Evolutionary conservation across 176 grass and related monocot genomes (phyloP).

Genomic region (Canna indica): DNA sequence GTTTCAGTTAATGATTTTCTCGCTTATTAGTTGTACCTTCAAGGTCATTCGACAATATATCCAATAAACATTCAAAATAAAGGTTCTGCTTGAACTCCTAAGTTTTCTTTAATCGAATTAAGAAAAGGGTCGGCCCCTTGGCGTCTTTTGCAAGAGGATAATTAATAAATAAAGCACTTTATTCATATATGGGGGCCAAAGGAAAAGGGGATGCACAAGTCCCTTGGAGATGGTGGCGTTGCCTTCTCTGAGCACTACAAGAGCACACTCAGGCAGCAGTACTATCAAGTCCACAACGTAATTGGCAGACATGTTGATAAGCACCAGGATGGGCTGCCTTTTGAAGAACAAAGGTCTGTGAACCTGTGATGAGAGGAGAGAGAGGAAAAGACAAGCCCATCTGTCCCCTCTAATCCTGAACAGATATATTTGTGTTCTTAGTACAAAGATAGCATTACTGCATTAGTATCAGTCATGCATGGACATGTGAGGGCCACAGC

Average conservation of each 20-base stretch:
- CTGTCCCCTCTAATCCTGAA: constrained; percentile 15
- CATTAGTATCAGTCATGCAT: constrained; percentile 10
- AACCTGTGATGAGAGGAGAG: constrained; percentile 5
- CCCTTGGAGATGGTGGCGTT: neutral
- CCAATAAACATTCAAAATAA: too few species aligned
- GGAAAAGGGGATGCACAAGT: too few species aligned
- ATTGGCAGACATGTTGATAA: neutral
- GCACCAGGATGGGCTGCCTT: constrained; percentile 8
- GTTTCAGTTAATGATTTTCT: too few species aligned
- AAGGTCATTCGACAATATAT: too few species aligned
- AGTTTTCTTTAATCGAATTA: too few species aligned
- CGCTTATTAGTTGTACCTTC: too few species aligned
- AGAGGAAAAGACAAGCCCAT: constrained; percentile 2
- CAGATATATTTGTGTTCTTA: constrained; percentile 1
- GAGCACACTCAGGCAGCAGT: neutral
- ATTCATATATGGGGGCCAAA: too few species aligned
- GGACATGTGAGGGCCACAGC: constrained; percentile 1
- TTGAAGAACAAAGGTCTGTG: neutral
- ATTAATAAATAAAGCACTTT: too few species aligned
- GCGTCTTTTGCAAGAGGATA: too few species aligned
- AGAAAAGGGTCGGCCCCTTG: too few species aligned
- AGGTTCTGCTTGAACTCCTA: too few species aligned
- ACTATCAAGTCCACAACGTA: constrained; percentile 13
- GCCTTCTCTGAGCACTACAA: constrained; percentile 14
- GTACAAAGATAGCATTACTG: neutral